Conservation (phyloP, 306 rosid species). For the Mimosa bimucronata region DNA sequence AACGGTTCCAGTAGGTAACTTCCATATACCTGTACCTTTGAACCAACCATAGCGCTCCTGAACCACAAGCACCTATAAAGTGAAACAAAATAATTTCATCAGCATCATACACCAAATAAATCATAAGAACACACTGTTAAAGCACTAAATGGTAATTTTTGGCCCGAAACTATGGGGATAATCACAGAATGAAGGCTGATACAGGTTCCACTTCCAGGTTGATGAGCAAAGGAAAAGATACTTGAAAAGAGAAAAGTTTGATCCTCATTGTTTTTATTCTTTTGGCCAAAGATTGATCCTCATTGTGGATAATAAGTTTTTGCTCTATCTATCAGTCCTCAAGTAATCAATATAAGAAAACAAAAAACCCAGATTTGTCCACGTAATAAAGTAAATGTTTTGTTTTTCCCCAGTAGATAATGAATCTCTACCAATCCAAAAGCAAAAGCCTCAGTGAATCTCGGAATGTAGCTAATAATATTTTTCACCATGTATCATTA, state of each 20-base stretch:
- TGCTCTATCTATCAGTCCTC: too few relatives aligned
- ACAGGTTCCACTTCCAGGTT: neutral
- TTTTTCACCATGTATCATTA: neutral
- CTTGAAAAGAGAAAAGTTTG: neutral
- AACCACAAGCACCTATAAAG: conserved; percentile 79
- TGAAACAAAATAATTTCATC: conserved; percentile 31
- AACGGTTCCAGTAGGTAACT: conserved; percentile 79
- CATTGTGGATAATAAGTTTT: neutral
- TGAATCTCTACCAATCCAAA: neutral
- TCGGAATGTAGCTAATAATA: neutral
- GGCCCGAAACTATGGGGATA: neutral
- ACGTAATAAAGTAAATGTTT: neutral
- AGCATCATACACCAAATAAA: conserved; percentile 2
- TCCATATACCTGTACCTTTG: conserved; percentile 71
- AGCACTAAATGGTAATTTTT: neutral
- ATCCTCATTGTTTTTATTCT: too few relatives aligned
- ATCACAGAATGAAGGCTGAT: neutral
- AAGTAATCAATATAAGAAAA: too few relatives aligned
- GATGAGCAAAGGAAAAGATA: neutral
- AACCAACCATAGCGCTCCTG: conserved; percentile 75
- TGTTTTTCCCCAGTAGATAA: neutral
- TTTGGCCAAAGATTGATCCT: too few relatives aligned
- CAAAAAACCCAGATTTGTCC: too few relatives aligned
- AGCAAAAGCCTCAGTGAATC: neutral
- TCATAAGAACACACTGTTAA: neutral